Evolutionary conservation across 345 rosid genomes (phyloP).

Genomic region (Mallotus nudiflorus): DNA sequence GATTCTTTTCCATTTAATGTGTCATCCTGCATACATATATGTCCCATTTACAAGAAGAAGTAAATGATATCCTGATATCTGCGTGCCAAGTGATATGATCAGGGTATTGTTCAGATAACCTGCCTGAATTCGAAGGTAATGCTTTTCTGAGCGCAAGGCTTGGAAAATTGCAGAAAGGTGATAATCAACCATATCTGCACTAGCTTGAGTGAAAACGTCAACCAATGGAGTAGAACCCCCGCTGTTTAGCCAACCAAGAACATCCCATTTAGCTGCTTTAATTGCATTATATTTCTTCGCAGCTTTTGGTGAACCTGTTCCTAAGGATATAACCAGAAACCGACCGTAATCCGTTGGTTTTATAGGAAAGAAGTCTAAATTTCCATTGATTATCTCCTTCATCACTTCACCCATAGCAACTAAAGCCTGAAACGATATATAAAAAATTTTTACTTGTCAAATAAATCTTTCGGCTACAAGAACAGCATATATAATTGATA

Average conservation of each 20-base stretch:
- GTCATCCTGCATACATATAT: slow-evolving; percentile 11
- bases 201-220: slow-evolving; percentile 19
- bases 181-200: slow-evolving; percentile 22
- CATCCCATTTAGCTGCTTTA: slow-evolving; percentile 21
- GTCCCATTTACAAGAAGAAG: not conserved
- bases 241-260: slow-evolving; percentile 13
- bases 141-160: slow-evolving; percentile 21
- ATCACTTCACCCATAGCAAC: slow-evolving; percentile 44
- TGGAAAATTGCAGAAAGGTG: slow-evolving; percentile 18
- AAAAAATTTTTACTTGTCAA: no score
- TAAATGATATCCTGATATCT: no score
- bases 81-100: no score
- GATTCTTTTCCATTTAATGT: not conserved
- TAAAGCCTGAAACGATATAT: slow-evolving; percentile 28
- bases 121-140: slow-evolving; percentile 22
- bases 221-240: slow-evolving; percentile 15
- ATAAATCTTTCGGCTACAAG: not conserved
- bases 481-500: not conserved
- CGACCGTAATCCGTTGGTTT: slow-evolving; percentile 16
- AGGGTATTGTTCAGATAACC: no score
- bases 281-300: slow-evolving; percentile 6
- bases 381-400: slow-evolving; percentile 13
- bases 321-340: slow-evolving; percentile 22
- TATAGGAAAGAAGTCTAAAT: slow-evolving; percentile 4
- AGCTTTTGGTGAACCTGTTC: slow-evolving; percentile 17